phyloP scores from a whole-genome alignment of 2,329 filamentous ascomycete genomes.

The Neurospora sp. region DNA sequence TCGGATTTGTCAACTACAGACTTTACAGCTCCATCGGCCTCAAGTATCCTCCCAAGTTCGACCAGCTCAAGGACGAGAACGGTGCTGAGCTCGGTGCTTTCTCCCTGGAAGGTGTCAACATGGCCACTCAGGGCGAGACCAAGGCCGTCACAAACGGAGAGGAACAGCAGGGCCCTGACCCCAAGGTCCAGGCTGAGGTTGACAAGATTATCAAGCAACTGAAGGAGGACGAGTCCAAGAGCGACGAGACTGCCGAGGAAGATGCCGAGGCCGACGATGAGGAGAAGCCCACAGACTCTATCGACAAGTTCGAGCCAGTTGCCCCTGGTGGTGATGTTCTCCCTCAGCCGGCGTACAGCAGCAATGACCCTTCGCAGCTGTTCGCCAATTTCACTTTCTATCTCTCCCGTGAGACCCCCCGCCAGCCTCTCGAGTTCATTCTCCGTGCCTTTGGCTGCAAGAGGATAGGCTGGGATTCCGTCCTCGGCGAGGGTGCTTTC shows the following conservation, averaged over 20 bases:
- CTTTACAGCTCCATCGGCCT: conserved; percentile 86
- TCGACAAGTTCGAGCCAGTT: conserved; percentile 86
- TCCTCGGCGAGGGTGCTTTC: conserved; percentile 85
- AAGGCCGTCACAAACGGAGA: conserved; percentile 43
- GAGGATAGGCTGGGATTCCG: conserved; percentile 86
- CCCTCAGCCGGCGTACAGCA: conserved; percentile 62
- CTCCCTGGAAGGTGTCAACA: conserved; percentile 67
- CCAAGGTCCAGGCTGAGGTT: conserved; percentile 55
- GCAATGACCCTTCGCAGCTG: conserved; percentile 60
- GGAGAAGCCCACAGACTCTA: conserved; percentile 48
- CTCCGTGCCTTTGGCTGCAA: conserved; percentile 92
- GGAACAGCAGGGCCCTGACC: conserved; percentile 42
- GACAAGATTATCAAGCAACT: conserved; percentile 61
- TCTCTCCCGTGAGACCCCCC: conserved; percentile 85
- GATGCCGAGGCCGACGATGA: conserved; percentile 33
- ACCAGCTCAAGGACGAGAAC: conserved; percentile 74
- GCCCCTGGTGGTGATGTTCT: conserved; percentile 79
- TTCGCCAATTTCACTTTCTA: conserved; percentile 88
- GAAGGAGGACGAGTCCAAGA: conserved; percentile 37
- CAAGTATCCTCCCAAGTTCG: conserved; percentile 93
- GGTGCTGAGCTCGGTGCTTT: conserved; percentile 88
- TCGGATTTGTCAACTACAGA: conserved; percentile 93
- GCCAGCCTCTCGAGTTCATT: conserved; percentile 84
- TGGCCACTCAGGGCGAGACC: conserved; percentile 44
- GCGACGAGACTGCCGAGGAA: conserved; percentile 31